Evolutionary conservation across 805 yeast genomes (phyloP).

Genomic region (Cyberlindnera nakhonratchasimensis): DNA sequence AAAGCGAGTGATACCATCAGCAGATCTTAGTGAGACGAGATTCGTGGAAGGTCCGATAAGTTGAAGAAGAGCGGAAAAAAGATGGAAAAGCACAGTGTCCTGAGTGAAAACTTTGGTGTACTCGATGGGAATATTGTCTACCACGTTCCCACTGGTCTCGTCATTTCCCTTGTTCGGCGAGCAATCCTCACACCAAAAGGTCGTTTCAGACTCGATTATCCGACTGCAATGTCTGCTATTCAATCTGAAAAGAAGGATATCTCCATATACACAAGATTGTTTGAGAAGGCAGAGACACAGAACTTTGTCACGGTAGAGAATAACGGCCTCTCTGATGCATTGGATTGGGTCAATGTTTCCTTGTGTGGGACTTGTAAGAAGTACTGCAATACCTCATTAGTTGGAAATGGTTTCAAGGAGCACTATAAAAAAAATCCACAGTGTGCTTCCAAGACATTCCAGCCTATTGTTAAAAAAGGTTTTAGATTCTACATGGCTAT

Average conservation of each 20-base stretch:
- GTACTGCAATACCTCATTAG: constrained; percentile 6
- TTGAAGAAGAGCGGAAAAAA: neutral
- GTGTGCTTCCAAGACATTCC: neutral
- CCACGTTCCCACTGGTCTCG: constrained; percentile 6
- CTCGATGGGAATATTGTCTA: constrained; percentile 1
- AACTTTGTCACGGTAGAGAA: constrained; percentile 4
- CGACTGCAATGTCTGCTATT: neutral
- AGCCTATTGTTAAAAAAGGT: neutral
- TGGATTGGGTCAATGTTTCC: constrained; percentile 1
- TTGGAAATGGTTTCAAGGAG: constrained; percentile 4
- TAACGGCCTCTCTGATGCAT: constrained; percentile 3
- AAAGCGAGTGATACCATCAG: too few species aligned
- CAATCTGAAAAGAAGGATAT: neutral
- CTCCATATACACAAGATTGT: neutral
- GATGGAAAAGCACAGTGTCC: neutral
- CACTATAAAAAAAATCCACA: constrained; percentile 1
- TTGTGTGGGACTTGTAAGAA: constrained; percentile 6
- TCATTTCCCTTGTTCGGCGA: constrained; percentile 1
- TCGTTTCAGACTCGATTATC: constrained; percentile 5
- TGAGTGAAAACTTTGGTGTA: neutral
- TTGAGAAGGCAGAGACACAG: neutral
- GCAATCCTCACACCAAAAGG: constrained; percentile 1
- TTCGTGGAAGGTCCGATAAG: too few species aligned
- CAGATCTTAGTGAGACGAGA: too few species aligned
- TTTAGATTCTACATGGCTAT: constrained; percentile 6